A percentile compares a stretch with the other conserved stretches of the same genome.
Conservation (phyloP, 306 rosid genomes). For the Cercis canadensis region DNA sequence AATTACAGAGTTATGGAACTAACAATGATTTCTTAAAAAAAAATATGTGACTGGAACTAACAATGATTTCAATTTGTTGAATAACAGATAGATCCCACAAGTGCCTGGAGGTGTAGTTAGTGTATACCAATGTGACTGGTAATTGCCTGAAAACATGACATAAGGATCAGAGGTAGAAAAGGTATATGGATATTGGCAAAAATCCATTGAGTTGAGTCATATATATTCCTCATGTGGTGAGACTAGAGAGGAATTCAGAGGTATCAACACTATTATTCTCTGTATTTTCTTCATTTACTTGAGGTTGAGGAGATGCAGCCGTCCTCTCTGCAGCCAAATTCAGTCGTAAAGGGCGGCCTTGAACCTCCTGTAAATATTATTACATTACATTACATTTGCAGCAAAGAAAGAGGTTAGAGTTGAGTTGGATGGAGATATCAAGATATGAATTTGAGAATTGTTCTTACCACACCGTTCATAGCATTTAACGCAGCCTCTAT, state of each 20-base stretch:
- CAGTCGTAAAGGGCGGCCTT: conserved; percentile 77
- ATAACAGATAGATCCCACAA: conserved; percentile 27
- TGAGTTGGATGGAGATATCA: conserved; percentile 1
- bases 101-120: conserved; percentile 33
- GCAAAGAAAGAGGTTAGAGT: conserved; percentile 11
- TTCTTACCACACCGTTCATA: conserved; percentile 90
- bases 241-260: conserved; percentile 67
- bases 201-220: conserved; percentile 5
- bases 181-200: conserved; percentile 31
- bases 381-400: conserved; percentile 18
- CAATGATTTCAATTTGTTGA: conserved; percentile 2
- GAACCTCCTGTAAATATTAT: conserved; percentile 63
- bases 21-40: conserved; percentile 2
- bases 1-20: conserved; percentile 26
- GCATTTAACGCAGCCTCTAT: conserved; percentile 61
- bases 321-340: conserved; percentile 58
- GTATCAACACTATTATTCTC: conserved; percentile 40
- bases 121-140: conserved; percentile 28
- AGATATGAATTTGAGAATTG: conserved; percentile 7
- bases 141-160: conserved; percentile 8
- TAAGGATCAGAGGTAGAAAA: conserved; percentile 2
- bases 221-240: conserved; percentile 48
- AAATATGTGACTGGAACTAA: not conserved
- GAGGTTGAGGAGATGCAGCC: conserved; percentile 45
- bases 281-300: conserved; percentile 34